These are phyloP conservation scores for Hyaloperonospora brassicae DNA, from an alignment of 352 stramenopile species.

Conservation along the genomic window DNA sequence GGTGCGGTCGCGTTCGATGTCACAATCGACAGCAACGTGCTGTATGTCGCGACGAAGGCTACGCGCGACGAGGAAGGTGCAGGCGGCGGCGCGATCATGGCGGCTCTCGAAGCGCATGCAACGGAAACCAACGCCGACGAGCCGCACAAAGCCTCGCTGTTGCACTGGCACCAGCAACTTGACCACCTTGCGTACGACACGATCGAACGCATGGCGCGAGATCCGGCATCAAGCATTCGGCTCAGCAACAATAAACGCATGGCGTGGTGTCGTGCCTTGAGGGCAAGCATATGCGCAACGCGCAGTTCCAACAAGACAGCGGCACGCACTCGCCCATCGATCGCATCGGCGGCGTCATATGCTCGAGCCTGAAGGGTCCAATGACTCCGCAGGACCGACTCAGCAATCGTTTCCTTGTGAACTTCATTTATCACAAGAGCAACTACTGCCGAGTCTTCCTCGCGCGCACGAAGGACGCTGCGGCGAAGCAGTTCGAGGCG, in stretches of 20 bases:
- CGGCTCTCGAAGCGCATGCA: not conserved
- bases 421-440: not conserved
- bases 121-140: too few relatives aligned
- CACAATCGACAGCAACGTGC: not conserved
- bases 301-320: not conserved
- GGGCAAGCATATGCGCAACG: not conserved
- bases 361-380: not conserved
- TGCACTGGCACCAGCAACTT: not conserved
- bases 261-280: not conserved
- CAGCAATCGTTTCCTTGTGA: not conserved
- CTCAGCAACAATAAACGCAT: not conserved
- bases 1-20: not conserved
- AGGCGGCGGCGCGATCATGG: too few relatives aligned
- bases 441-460: not conserved
- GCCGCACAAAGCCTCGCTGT: not conserved
- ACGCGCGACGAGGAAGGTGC: too few relatives aligned
- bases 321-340: not conserved
- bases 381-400: not conserved
- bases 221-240: not conserved
- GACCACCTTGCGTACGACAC: not conserved
- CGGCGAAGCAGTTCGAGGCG: slow-evolving; percentile 4
- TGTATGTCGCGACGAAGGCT: not conserved
- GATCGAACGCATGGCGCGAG: not conserved
- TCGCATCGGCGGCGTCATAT: too few relatives aligned
- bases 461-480: slow-evolving; percentile 5